A percentile compares a stretch with the other conserved stretches of the same genome.
Evolutionary conservation across 31 red algal genomes (phyloP).

Genomic region (Odonthalia washingtoniensis): DNA sequence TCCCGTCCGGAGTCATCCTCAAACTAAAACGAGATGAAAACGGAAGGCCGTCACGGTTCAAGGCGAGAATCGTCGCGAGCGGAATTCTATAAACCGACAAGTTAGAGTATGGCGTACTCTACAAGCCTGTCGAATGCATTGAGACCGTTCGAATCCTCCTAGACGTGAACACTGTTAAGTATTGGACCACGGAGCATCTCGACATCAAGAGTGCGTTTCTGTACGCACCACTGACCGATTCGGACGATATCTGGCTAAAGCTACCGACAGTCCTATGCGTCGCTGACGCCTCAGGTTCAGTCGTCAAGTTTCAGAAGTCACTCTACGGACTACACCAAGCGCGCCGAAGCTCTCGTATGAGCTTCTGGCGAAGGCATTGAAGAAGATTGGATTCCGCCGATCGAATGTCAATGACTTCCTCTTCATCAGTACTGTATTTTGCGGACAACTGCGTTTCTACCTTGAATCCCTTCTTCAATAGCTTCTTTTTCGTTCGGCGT

Average conservation of each 20-base stretch:
- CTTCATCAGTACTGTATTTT: neutral
- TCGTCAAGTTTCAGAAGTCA: constrained; percentile 33
- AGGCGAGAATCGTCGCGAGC: constrained; percentile 25
- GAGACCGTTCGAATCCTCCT: constrained; percentile 25
- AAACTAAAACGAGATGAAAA: constrained; percentile 17
- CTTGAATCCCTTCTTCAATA: too few relatives aligned
- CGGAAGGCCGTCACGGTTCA: constrained; percentile 2
- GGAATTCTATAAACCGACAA: constrained; percentile 24
- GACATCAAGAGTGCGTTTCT: constrained; percentile 28
- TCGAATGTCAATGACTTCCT: neutral
- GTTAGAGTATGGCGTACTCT: neutral
- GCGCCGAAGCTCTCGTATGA: constrained; percentile 19
- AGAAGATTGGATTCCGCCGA: neutral
- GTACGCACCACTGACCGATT: constrained; percentile 3
- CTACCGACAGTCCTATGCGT: neutral
- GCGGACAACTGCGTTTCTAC: too few relatives aligned
- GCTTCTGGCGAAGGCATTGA: neutral
- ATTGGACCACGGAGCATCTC: constrained; percentile 3
- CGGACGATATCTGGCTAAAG: constrained; percentile 10
- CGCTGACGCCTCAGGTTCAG: neutral
- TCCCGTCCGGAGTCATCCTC: constrained; percentile 36
- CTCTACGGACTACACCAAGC: constrained; percentile 46
- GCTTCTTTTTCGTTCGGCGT: too few relatives aligned
- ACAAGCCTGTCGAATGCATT: constrained; percentile 48
- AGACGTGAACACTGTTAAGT: neutral